A percentile compares a stretch with the other conserved stretches of the same genome.
Evolutionary conservation across 768 basidiomycete genomes (phyloP).

Genomic region (Psilocybe sp.): DNA sequence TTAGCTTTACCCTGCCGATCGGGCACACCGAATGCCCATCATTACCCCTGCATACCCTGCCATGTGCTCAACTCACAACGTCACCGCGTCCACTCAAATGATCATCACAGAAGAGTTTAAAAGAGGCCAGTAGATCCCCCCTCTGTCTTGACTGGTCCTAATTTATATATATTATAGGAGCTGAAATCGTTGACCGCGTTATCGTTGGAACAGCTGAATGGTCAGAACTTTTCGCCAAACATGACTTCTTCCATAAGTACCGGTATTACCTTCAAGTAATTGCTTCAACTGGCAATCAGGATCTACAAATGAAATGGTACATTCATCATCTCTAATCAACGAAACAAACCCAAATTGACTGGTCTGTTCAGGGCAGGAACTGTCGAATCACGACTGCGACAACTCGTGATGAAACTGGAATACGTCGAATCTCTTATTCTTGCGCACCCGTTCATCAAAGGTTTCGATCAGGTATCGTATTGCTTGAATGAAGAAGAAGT

Average conservation of each 20-base stretch:
- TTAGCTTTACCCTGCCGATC: slow-evolving; percentile 89
- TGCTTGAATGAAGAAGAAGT: slow-evolving; percentile 89
- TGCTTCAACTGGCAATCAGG: slow-evolving; percentile 80
- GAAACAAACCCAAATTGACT: slow-evolving; percentile 1
- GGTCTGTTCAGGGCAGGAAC: slow-evolving; percentile 66
- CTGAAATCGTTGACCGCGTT: slow-evolving; percentile 91
- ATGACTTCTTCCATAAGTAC: slow-evolving; percentile 97
- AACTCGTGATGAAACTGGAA: slow-evolving; percentile 97
- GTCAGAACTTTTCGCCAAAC: slow-evolving; percentile 92
- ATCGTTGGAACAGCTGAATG: slow-evolving; percentile 80
- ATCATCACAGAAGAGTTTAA: slow-evolving; percentile 96
- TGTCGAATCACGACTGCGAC: slow-evolving; percentile 95
- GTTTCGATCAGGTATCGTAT: slow-evolving; percentile 84
- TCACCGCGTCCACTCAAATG: slow-evolving; percentile 91
- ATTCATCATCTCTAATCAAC: slow-evolving; percentile 17
- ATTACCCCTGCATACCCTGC: slow-evolving; percentile 99
- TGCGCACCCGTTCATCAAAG: slow-evolving; percentile 94
- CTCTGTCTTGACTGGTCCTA: background rate
- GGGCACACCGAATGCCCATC: slow-evolving; percentile 98
- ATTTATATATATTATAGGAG: slow-evolving; percentile 46
- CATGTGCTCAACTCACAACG: slow-evolving; percentile 99
- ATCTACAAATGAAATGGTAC: slow-evolving; percentile 93
- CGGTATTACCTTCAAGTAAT: slow-evolving; percentile 95
- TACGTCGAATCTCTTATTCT: slow-evolving; percentile 88
- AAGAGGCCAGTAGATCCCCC: slow-evolving; percentile 52